These are phyloP conservation scores for Penstemon davidsonii DNA, from an alignment of 257 asterid species.

Conservation along the genomic window DNA sequence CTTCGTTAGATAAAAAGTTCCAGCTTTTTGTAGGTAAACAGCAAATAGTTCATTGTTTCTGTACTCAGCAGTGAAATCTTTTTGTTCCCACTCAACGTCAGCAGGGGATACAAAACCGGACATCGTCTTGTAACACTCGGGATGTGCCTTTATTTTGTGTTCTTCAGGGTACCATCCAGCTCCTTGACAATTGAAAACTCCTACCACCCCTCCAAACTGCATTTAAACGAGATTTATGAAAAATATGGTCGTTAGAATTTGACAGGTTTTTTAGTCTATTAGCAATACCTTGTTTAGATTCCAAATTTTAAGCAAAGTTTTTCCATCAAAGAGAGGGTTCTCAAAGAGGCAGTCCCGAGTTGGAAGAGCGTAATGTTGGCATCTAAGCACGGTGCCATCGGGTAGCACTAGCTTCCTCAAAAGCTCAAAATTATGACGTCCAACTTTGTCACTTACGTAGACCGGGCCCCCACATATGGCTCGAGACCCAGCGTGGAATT, in stretches of 20 bases:
- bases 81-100: constrained; percentile 47
- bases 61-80: constrained; percentile 23
- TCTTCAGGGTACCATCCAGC: constrained; percentile 58
- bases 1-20: constrained; percentile 29
- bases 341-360: constrained; percentile 53
- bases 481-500: constrained; percentile 47
- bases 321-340: constrained; percentile 49
- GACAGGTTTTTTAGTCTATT: neutral
- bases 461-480: constrained; percentile 54
- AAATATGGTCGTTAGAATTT: too few species aligned
- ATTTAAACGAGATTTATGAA: neutral
- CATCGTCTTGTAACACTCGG: constrained; percentile 39
- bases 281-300: constrained; percentile 44
- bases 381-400: constrained; percentile 45
- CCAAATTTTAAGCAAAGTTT: constrained; percentile 45
- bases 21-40: constrained; percentile 35
- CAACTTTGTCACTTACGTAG: constrained; percentile 46
- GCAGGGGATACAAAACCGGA: constrained; percentile 34
- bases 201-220: constrained; percentile 51
- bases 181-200: constrained; percentile 52
- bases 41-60: constrained; percentile 26
- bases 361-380: constrained; percentile 53
- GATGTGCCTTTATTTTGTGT: constrained; percentile 39
- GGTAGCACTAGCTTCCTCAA: constrained; percentile 45
- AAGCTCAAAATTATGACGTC: constrained; percentile 41